Percentiles rank a stretch among this genome's conserved stretches.
These are phyloP conservation scores for Mycena rebaudengoi DNA, from an alignment of 768 basidiomycete species.

Conservation along the genomic window DNA sequence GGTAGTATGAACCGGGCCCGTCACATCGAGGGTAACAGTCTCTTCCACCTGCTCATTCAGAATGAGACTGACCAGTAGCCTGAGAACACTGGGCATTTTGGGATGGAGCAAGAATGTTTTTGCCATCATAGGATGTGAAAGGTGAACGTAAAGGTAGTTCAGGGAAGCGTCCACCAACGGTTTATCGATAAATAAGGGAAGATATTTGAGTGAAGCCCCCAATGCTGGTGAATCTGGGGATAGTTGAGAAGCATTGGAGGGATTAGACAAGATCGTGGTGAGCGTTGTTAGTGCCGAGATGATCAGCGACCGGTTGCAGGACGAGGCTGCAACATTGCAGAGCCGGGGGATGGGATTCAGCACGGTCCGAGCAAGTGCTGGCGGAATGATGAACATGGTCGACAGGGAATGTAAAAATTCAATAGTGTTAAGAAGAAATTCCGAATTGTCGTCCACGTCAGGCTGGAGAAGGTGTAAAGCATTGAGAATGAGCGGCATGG, in stretches of 20 bases:
- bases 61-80: slow-evolving; percentile 71
- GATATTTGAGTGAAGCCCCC: slow-evolving; percentile 69
- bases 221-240: slow-evolving; percentile 66
- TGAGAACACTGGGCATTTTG: slow-evolving; percentile 74
- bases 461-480: slow-evolving; percentile 69
- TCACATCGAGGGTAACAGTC: slow-evolving; percentile 68
- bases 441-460: slow-evolving; percentile 71
- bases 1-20: slow-evolving; percentile 64
- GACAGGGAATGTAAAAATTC: slow-evolving; percentile 77
- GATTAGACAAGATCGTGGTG: slow-evolving; percentile 67
- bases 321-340: slow-evolving; percentile 59
- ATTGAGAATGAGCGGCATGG: slow-evolving; percentile 70
- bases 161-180: slow-evolving; percentile 74
- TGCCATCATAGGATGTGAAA: slow-evolving; percentile 78
- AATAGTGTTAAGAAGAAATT: slow-evolving; percentile 75
- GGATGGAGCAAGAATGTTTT: slow-evolving; percentile 79
- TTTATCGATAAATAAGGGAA: slow-evolving; percentile 78
- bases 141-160: slow-evolving; percentile 78
- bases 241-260: slow-evolving; percentile 64
- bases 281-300: slow-evolving; percentile 70
- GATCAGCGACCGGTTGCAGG: slow-evolving; percentile 80
- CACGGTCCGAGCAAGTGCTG: slow-evolving; percentile 40
- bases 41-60: slow-evolving; percentile 79
- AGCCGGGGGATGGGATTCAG: slow-evolving; percentile 66
- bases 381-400: slow-evolving; percentile 47